phyloP scores from a whole-genome alignment of 768 basidiomycete species.

The Lyophyllum semitale region DNA sequence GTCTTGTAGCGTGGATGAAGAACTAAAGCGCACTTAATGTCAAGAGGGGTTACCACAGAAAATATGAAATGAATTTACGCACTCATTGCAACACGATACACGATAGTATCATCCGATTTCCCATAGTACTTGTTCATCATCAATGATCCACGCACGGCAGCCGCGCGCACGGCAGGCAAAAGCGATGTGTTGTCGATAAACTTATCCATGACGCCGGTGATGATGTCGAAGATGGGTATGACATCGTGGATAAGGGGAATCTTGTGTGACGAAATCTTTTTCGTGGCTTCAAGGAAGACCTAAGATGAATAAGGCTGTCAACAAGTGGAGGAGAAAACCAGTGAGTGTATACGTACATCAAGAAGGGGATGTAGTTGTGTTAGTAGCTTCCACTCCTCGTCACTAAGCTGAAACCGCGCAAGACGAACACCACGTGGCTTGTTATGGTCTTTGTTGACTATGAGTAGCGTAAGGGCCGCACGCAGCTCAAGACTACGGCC shows the following conservation, averaged over 20 bases:
- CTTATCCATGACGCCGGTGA: slow-evolving; percentile 14
- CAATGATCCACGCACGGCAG: neutral
- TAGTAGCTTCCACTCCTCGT: slow-evolving; percentile 22
- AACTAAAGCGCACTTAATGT: slow-evolving; percentile 8
- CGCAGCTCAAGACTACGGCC: slow-evolving; percentile 15
- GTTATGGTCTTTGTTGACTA: slow-evolving; percentile 15
- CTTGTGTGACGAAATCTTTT: slow-evolving; percentile 11
- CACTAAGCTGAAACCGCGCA: slow-evolving; percentile 11
- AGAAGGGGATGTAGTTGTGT: slow-evolving; percentile 10
- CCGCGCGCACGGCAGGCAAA: neutral
- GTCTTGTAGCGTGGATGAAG: slow-evolving; percentile 21
- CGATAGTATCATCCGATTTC: slow-evolving; percentile 11
- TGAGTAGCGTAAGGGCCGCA: slow-evolving; percentile 12
- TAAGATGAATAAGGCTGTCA: neutral
- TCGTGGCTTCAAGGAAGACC: slow-evolving; percentile 13
- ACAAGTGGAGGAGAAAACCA: slow-evolving; percentile 7
- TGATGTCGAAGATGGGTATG: slow-evolving; percentile 21
- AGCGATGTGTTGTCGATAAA: slow-evolving; percentile 4
- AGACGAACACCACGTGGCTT: slow-evolving; percentile 8
- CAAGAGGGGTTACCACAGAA: neutral
- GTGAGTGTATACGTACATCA: slow-evolving; percentile 6
- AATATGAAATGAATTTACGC: neutral
- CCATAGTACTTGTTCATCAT: slow-evolving; percentile 20
- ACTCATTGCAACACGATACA: slow-evolving; percentile 19
- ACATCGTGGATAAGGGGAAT: slow-evolving; percentile 21